Base-by-base conservation (phyloP, 164 flowering plant genomes). In the Malania oleifera region DNA sequence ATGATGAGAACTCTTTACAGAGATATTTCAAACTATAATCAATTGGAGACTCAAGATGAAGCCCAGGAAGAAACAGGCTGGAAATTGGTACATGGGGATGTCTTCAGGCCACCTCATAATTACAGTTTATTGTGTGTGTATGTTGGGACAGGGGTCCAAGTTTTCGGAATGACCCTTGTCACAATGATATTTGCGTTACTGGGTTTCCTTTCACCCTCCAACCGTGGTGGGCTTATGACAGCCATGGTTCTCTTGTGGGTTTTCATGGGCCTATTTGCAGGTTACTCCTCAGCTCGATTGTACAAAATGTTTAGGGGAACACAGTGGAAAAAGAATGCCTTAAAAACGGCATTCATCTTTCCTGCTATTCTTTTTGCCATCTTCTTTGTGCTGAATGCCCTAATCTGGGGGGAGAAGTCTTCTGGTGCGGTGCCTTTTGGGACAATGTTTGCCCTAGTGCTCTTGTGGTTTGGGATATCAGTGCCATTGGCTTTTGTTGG, bases 1-100 rank as follows among this genome's bases (percentile, higher is more conserved):
- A 78, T 78, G 82, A 75, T 78, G 82, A 65, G 82, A 62, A 75
- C 77, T 52, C 64, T 75, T 1, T 78, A 78, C 66, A 73, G 66
- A 57, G 82, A 77, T 60, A 75, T 78, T 37, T 62, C 77, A 25
- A 78, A 78, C 61, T 78, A 75, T 50, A 73, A 78, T 54, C 82
- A 75, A 52, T 58, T 74, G 67, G 81, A 77, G 55, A 72, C 81
- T 17, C 81, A 74, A 39, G 81, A 77, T 54, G 81, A 77, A 62
- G 78, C 80, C n/a, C 74, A 70, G 52, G 77, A 73, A 44, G 77
- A 73, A 67, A 70, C 75, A 5, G 78, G 78, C 3, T 71, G 78
- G 78, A 74, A 74, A 26, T 62, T 74, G 54, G 73, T 74, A 14
- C 78, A 74, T 56, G 78, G 78, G 25, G 76, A 75, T 64, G 79